A percentile compares a stretch with the other conserved stretches of the same genome.
Conservation (phyloP, 345 rosid genomes). For the Raphanus sativus region DNA sequence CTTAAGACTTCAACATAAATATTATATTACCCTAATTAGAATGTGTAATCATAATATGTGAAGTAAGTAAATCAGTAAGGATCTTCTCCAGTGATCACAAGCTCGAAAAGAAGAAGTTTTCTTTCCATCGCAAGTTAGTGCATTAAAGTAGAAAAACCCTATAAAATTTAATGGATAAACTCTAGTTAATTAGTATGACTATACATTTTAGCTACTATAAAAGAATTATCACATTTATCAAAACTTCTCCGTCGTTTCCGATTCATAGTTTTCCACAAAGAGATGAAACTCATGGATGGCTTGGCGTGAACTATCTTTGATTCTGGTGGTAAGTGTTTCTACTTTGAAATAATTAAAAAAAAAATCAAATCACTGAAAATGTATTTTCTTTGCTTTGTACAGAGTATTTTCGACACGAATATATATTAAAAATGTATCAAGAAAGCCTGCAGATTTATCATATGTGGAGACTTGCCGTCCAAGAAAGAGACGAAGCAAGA, state of each 20-base stretch:
- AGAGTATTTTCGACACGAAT: not conserved
- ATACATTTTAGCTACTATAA: not conserved
- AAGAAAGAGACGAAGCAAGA: conserved; percentile 39
- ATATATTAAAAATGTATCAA: conserved; percentile 9
- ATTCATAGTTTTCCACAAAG: not conserved
- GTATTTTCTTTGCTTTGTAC: not conserved
- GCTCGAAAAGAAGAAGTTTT: not conserved
- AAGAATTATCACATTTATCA: not conserved
- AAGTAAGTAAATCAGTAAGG: not conserved
- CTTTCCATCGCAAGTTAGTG: not conserved
- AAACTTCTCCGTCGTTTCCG: not conserved
- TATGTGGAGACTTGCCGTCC: conserved; percentile 25
- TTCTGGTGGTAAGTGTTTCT: not conserved
- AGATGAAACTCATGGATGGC: not conserved
- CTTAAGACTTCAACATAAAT: not conserved
- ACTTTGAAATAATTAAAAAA: not conserved
- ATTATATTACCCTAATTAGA: not conserved
- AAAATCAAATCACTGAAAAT: not conserved
- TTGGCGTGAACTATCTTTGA: not conserved
- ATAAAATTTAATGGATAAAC: not conserved
- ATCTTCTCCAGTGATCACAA: not conserved
- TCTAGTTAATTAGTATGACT: not conserved
- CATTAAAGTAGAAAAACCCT: not conserved
- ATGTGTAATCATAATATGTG: not conserved
- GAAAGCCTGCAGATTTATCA: conserved; percentile 6